Percentiles rank a stretch among this genome's conserved stretches.
These are phyloP conservation scores for Eremothecium gossypii DNA, from an alignment of 1,139 yeast species.

Conservation along the genomic window DNA sequence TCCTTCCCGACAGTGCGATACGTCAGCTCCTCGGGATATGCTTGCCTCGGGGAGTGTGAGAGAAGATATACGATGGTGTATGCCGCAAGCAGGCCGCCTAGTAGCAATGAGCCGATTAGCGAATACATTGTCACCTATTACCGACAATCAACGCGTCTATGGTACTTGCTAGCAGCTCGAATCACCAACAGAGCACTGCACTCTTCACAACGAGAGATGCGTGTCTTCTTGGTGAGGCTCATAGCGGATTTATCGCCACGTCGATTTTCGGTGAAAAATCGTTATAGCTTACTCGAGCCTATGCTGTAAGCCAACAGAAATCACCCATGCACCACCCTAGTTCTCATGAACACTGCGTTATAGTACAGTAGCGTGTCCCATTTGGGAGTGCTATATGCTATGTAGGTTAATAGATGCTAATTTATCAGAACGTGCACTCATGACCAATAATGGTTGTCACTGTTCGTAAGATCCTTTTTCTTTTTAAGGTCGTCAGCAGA, in stretches of 20 bases:
- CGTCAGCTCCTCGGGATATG: conserved; percentile 40
- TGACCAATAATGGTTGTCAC: too few relatives aligned
- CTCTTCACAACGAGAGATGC: too few relatives aligned
- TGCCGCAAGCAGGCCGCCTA: conserved; percentile 17
- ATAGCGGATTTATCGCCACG: too few relatives aligned
- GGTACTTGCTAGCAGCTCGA: too few relatives aligned
- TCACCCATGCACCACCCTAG: neutral
- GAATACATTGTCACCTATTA: neutral
- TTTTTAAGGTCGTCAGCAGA: neutral
- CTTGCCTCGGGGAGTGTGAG: conserved; percentile 57
- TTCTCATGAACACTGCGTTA: neutral
- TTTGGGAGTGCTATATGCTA: neutral
- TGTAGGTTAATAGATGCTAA: neutral
- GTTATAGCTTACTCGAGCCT: too few relatives aligned
- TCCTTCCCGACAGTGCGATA: conserved; percentile 36
- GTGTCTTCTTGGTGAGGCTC: too few relatives aligned
- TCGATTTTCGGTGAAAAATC: too few relatives aligned
- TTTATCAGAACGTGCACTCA: too few relatives aligned
- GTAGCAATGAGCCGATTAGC: conserved; percentile 8
- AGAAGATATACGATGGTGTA: conserved; percentile 41
- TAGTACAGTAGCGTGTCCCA: neutral
- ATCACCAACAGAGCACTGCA: too few relatives aligned
- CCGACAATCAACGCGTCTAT: too few relatives aligned
- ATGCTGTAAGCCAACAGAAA: neutral
- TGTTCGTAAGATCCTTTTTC: neutral